Base-by-base conservation (phyloP, 2,329 filamentous ascomycete species). In the Rhynchosporium secalis region DNA sequence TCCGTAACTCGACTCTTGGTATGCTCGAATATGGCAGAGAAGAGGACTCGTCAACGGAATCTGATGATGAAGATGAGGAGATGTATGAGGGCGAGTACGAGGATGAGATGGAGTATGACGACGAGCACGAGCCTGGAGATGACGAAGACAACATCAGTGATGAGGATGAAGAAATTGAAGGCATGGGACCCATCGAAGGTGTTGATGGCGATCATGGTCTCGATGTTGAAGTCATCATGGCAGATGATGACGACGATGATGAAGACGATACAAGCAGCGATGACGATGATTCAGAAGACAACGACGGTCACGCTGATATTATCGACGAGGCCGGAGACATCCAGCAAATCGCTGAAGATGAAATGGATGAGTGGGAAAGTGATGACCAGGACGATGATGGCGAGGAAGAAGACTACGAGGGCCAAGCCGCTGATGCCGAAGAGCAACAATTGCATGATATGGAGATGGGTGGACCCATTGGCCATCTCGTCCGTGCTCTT, bases 71-170 rank as follows among this genome's bases (percentile, higher is more conserved):
- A 52, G 90, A 93, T 61, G 91, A 94, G 69, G 92, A 95, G 70
- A 95, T 96, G 90, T 96, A 96, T 69, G 90, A 92, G 56, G 92
- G 95, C 64, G 91, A 93, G 60, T 96, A 96, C 70, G 92, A 95
- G 49, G 90, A 94, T 68, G 92, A 92, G 38, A 83, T 90, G 72
- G 87, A 69, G 20, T 66, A 69, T 29, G 65, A 66, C 12, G 67
- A 66, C 12, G 67, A 67, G 31, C 65, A 60, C 12, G 66, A 59
- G 8, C 63, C 87, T 0, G 84, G 83, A 66, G 90, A 94, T 71
- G 91, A 91, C 62, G 90, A 92, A 71, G 91, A 95, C 68, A 89
- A 94, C 61, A 87, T 96, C 62, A 96, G 93, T 71, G 94, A 96
- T 72, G 91, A 95, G 62, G 91, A 96, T 64, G 82, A 90, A 66